Percentiles rank a stretch among this genome's conserved stretches.
These are phyloP conservation scores for Colletotrichum sp. DNA, from an alignment of 2,329 filamentous ascomycete genomes.

Conservation along the genomic window DNA sequence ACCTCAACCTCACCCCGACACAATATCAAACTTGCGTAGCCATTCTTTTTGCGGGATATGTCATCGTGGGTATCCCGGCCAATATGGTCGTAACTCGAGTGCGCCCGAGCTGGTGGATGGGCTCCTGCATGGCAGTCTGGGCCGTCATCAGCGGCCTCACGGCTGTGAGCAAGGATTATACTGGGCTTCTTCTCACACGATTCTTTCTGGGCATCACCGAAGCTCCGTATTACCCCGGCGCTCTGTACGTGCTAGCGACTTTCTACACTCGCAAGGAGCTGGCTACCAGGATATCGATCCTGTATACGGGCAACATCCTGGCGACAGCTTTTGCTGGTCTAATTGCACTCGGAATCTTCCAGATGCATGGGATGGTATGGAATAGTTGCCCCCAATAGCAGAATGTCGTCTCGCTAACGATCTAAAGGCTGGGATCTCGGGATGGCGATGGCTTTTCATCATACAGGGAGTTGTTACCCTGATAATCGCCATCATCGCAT, in stretches of 20 bases:
- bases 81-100: slow-evolving; percentile 21
- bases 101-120: slow-evolving; percentile 15
- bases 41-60: slow-evolving; percentile 26
- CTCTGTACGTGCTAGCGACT: slow-evolving; percentile 30
- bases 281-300: slow-evolving; percentile 28
- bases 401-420: accelerated
- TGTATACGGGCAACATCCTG: slow-evolving; percentile 31
- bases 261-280: slow-evolving; percentile 37
- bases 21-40: slow-evolving; percentile 15
- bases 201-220: slow-evolving; percentile 32
- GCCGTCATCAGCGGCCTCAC: slow-evolving; percentile 31
- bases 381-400: accelerated
- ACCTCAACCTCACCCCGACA: slow-evolving; percentile 49
- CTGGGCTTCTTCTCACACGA: slow-evolving; percentile 27
- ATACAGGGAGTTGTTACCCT: slow-evolving; percentile 63
- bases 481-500: slow-evolving; percentile 6
- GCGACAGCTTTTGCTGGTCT: slow-evolving; percentile 32
- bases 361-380: slow-evolving; percentile 34
- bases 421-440: slow-evolving; percentile 34
- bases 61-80: slow-evolving; percentile 32
- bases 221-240: slow-evolving; percentile 33
- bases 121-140: slow-evolving; percentile 25
- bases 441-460: slow-evolving; percentile 87
- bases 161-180: slow-evolving; percentile 30
- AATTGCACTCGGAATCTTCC: slow-evolving; percentile 28